Base-by-base conservation (phyloP, 805 yeast species). In the Hanseniaspora lachancei region DNA sequence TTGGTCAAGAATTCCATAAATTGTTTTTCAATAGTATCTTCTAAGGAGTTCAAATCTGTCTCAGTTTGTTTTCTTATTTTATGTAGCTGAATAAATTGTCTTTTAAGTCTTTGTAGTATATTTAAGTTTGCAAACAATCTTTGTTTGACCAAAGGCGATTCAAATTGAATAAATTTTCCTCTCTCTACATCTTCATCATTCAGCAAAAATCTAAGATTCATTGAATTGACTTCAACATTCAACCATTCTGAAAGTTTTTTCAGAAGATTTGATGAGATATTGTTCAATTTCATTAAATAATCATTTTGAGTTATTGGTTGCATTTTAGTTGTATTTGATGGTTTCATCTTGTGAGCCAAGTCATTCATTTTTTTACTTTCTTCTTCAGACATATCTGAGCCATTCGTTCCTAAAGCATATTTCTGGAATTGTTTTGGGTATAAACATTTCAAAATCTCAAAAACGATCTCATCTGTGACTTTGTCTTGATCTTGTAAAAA, bases 1-100 rank as follows among this genome's bases (percentile, higher is more conserved):
- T 51, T 51, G 5, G 55, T 51, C 16, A 51, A 38, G 16, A 51
- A 51, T 9, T 42, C 55, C 55, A 51, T 51, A 21, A 51, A 43
- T 40, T 43, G 43, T 36, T 49, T 51, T 43, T 51, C 55, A 21
- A 51, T 51, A n/a, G 36, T 51, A 20, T 51, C 55, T 44, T 51
- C 55, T 36, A 51, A 51, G 2, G 55, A 34, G 10, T 35, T 86
- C 62, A 95, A 71, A 29, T 77, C 81, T 23, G 73, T 63, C 52
- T 86, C 93, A 5, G 54, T 50, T 46, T 89, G 73, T 43, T 82
- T 79, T 62, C 96, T 75, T 74, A 89, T 79, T 62, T 86, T 78
- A 66, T 91, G 88, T 66, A 91, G 73, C 41, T 79, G 74, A n/a
- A 89, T 79, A 68, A 84, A 91, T 18, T 89, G 82, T 61, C 98